These are phyloP conservation scores for Serendipita sp. DNA, from an alignment of 768 basidiomycete genomes.

Conservation along the genomic window DNA sequence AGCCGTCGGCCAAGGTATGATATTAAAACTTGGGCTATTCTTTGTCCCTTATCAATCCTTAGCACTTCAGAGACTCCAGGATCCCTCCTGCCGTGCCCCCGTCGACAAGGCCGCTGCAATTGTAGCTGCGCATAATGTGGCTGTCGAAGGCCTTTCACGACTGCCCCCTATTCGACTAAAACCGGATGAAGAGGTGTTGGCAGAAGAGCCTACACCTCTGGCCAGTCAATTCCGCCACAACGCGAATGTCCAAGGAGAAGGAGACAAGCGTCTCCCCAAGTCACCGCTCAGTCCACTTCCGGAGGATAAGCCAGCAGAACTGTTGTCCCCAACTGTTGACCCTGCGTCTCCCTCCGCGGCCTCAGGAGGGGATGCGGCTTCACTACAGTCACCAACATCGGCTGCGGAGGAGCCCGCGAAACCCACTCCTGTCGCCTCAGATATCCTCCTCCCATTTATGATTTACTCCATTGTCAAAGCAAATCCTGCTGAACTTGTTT, in stretches of 20 bases:
- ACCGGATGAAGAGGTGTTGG: slow-evolving; percentile 29
- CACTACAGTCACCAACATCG: neutral
- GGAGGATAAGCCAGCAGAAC: slow-evolving; percentile 11
- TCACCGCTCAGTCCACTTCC: neutral
- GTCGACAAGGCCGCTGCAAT: slow-evolving; percentile 66
- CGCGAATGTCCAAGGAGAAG: neutral
- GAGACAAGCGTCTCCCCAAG: neutral
- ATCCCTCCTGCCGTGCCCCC: slow-evolving; percentile 37
- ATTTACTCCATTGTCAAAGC: slow-evolving; percentile 90
- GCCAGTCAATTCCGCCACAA: slow-evolving; percentile 8
- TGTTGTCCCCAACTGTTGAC: slow-evolving; percentile 11
- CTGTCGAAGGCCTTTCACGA: slow-evolving; percentile 67
- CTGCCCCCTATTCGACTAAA: slow-evolving; percentile 62
- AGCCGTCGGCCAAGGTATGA: slow-evolving; percentile 62
- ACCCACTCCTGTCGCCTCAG: slow-evolving; percentile 51
- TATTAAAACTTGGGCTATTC: slow-evolving; percentile 7
- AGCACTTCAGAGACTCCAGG: slow-evolving; percentile 41
- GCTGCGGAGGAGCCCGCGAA: neutral
- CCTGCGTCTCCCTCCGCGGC: neutral
- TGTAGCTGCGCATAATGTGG: slow-evolving; percentile 68
- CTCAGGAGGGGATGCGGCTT: neutral
- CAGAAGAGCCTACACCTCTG: slow-evolving; percentile 16
- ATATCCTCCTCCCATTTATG: slow-evolving; percentile 81
- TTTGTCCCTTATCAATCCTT: neutral
- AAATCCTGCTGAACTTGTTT: slow-evolving; percentile 72